Base-by-base conservation (phyloP, 129 eudicot species). In the Saposhnikovia divaricata region DNA sequence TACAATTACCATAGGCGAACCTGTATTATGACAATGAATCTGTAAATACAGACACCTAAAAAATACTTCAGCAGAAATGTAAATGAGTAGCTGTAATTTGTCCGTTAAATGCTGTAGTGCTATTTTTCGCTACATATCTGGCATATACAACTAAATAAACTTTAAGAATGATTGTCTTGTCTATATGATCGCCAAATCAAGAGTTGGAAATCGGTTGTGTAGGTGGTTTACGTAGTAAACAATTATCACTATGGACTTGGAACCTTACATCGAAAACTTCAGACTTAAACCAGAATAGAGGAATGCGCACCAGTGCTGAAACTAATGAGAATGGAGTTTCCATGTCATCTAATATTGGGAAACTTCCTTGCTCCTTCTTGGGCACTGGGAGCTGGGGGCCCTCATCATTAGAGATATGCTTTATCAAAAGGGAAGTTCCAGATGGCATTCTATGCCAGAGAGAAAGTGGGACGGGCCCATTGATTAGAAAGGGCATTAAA, bases 401-500 rank as follows among this genome's bases (percentile, higher is more conserved):
- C 46, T 28, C 21, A 51, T 34, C 69, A 18, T 19, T 23, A 19
- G 70, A 53, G 79, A 50, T 76, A 53, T 34, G 79, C 47, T 53
- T 77, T 55, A 51, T 7, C 68, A 77, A 51, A 45, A 51, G 69
- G 43, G 18, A 77, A 31, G 65, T 51, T 50, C 69, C 79, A 51
- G 43, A 25, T 76, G 79, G 79, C 79, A 51, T 50, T 55, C 46
- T 77, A 40, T 51, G 70, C 69, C 69, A 28, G 46, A 28, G 12
- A 50, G 34, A 18, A 77, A 55, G 69, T 77, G 69, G 79, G 76
- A 37, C 13, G 76, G 81, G 16, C 66, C 81, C 43, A 66, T 45
- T 79, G 76, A 79, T 65, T 66, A 47, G 81, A 79, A 78, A 68
- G 81, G 63, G 40, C 76, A 79, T 79, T 79, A 79, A 79, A 68